Evolutionary conservation across 225 moss, liverwort and hornwort species (phyloP), one percentile per base, ranked within the genome.

Genomic region (Marchantia paleacea): DNA sequence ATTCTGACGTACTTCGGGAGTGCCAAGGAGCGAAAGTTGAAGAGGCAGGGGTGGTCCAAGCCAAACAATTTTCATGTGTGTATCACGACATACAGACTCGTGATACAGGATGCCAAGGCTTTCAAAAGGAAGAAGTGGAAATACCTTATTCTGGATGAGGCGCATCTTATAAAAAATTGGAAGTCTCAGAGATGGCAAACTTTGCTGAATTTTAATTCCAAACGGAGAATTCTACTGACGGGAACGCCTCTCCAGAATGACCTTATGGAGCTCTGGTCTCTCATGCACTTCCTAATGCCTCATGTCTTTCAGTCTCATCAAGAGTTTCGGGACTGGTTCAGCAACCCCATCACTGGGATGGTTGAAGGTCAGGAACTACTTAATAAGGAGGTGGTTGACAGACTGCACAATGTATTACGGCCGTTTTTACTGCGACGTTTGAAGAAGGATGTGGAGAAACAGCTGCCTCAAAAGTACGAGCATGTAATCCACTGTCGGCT

Each of bases 101-200:
- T 97, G 69, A 97, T 97, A 80, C 97, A 97, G 89, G 97, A 97
- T 74, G 97, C 97, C 30, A 97, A 97, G 63, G 97, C 97, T 10
- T 97, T 97, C 85, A 91, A 91, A 87, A 91, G 97, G 80, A 97
- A 97, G 83, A 97, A 97, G 86, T 97, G 97, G 97, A 97, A 97
- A 79, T 97, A 97, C 75, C 80, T 97, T 78, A 97, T 97, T 75
- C 89, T 97, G 80, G 97, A 97, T 83, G 97, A 97, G 70, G 97
- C 97, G 71, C 97, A 97, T 83, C 91, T 97, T 19, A 97, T 97
- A 54, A 97, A 97, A 87, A 97, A 97, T 73, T 97, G 97, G 97
- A 94, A 92, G 83, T 97, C 97, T 52, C 97, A 93, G 86, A 92
- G 97, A 60, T 97, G 97, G 97, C 97, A 97, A 82, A 97, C 95